These are phyloP conservation scores for Saccharata proteae DNA, from an alignment of 2,329 filamentous ascomycete genomes.

Conservation along the genomic window DNA sequence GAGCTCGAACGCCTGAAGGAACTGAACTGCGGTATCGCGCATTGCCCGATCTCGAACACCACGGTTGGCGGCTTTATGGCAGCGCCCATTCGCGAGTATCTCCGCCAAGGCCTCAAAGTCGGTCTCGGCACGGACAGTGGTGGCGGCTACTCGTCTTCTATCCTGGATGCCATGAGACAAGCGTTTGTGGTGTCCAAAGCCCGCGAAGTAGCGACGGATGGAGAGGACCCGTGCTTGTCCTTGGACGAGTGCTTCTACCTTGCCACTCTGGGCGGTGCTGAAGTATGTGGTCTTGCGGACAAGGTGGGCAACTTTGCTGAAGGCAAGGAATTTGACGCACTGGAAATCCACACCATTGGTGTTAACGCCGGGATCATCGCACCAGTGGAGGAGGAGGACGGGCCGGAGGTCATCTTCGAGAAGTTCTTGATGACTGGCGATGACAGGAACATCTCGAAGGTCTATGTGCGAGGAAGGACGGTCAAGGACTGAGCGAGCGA, in stretches of 20 bases:
- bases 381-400: conserved; percentile 40
- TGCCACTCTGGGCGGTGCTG: conserved; percentile 49
- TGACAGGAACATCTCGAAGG: conserved; percentile 46
- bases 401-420: conserved; percentile 38
- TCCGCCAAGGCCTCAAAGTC: conserved; percentile 49
- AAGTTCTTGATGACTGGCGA: conserved; percentile 57
- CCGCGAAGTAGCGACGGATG: conserved; percentile 19
- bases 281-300: conserved; percentile 42
- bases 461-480: conserved; percentile 23
- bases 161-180: conserved; percentile 47
- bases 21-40: conserved; percentile 47
- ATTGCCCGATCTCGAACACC: conserved; percentile 55
- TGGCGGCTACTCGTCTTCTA: conserved; percentile 49
- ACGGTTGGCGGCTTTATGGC: conserved; percentile 43
- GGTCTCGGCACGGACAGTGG: conserved; percentile 54
- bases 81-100: conserved; percentile 46
- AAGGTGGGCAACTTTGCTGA: conserved; percentile 44
- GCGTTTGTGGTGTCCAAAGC: conserved; percentile 40
- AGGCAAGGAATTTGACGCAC: conserved; percentile 52
- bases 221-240: conserved; percentile 22
- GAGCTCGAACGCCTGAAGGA: conserved; percentile 39
- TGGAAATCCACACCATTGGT: conserved; percentile 39
- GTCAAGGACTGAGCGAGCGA: too few species aligned
- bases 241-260: conserved; percentile 39
- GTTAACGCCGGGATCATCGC: conserved; percentile 17